Percentiles rank a stretch among this genome's conserved stretches.
Conservation (phyloP, 2,329 filamentous ascomycete species). For the Aspergillus sp. region DNA sequence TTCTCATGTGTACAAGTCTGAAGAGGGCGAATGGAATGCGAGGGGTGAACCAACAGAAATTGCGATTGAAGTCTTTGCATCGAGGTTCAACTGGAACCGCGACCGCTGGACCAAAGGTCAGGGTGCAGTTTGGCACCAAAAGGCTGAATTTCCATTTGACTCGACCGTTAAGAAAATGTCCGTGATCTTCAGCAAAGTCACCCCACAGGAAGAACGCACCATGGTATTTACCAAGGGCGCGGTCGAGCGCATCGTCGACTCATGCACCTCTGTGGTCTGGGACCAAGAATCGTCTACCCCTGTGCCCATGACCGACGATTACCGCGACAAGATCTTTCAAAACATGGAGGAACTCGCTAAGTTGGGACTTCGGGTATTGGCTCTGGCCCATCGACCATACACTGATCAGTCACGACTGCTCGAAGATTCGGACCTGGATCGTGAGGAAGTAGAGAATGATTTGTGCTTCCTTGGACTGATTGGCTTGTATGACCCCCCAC, state of each 20-base stretch:
- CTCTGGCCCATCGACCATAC: slow-evolving; percentile 50
- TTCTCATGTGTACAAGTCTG: slow-evolving; percentile 52
- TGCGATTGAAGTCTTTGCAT: slow-evolving; percentile 67
- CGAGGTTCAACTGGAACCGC: slow-evolving; percentile 61
- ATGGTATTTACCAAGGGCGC: slow-evolving; percentile 46
- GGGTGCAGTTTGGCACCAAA: slow-evolving; percentile 48
- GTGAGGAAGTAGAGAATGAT: slow-evolving; percentile 58
- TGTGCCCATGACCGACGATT: slow-evolving; percentile 48
- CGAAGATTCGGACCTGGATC: slow-evolving; percentile 29
- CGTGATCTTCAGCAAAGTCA: slow-evolving; percentile 50
- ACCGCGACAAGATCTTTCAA: slow-evolving; percentile 51
- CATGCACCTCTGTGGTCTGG: slow-evolving; percentile 50
- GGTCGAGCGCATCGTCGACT: slow-evolving; percentile 61
- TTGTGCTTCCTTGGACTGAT: slow-evolving; percentile 73
- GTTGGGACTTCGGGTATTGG: slow-evolving; percentile 62
- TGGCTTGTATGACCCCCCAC: slow-evolving; percentile 80
- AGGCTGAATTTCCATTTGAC: slow-evolving; percentile 67
- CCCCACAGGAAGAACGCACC: slow-evolving; percentile 14
- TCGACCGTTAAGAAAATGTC: slow-evolving; percentile 72
- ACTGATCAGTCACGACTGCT: slow-evolving; percentile 5
- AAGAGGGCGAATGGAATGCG: slow-evolving; percentile 53
- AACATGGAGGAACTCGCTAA: slow-evolving; percentile 64
- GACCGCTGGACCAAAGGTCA: slow-evolving; percentile 46
- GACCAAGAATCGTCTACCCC: slow-evolving; percentile 30
- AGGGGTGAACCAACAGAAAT: slow-evolving; percentile 66